Evolutionary conservation across 2,329 filamentous ascomycete species (phyloP), one percentile per base, ranked within the genome.

Genomic region (Epichloe festucae): DNA sequence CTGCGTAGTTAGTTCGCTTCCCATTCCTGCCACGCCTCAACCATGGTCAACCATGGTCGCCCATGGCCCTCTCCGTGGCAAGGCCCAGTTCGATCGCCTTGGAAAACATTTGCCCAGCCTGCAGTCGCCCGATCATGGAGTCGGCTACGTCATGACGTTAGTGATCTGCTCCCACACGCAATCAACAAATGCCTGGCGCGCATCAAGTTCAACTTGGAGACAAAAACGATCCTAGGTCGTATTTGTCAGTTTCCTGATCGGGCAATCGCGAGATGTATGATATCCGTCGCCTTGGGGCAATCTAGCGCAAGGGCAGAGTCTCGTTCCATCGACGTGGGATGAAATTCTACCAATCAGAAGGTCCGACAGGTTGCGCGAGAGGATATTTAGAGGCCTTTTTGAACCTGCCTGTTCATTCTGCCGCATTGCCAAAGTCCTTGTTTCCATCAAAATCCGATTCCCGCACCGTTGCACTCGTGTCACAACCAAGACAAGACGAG

Each of bases 21-120:
- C 63, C 63, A 65, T 42, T 58, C 43, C 8, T 58, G 54, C 63
- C 63, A 64, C 10, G 60, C 62, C 10, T 57, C 50, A 2, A 56
- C 54, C 60, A 65, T 65, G 17, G 17, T 17, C 17, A 17, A 17
- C 17, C 17, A 17, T 17, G 17, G 0, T 53, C 58, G 15, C 62
- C 62, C 7, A 63, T 39, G 19, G 63, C 59, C 11, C 54, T 44
- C 1, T 55, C 58, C 1, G 59, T 62, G 7, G 61, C 57, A 19
- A 60, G 54, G 0, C 60, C 61, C 36, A 60, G 17, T 46, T 61
- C 58, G 10, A 64, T 49, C n/a, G 60, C 58, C 45, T 61, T 60
- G 0, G 49, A 42, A 3, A 60, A 56, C 23, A 60, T 56, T 14
- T 62, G 57, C 0, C 63, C 63, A 27, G 52, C 45, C 12, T 55